Evolutionary conservation across 352 stramenopile genomes (phyloP), one percentile per base, ranked within the genome.

Genomic region (Plasmopara halstedii): DNA sequence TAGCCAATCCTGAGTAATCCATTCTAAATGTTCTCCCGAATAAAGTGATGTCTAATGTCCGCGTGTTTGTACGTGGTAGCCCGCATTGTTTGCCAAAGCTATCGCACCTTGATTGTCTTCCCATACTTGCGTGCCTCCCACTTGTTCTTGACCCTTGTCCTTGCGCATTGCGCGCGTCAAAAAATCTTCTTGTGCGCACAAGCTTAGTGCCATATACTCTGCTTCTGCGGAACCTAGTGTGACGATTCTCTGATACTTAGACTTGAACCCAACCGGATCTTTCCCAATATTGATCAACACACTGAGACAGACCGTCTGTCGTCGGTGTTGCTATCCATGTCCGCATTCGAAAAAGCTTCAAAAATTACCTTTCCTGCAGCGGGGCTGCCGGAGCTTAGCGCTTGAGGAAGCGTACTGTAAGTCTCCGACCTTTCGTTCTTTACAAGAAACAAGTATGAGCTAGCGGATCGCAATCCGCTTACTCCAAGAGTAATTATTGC

Each of bases 231-330:
- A 56, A 21, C 53, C 49, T 8, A 27, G 23, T 27, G 23, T 8
- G 4, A 58, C 48, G 6, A 42, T 58, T 20, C 23, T 27, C 23
- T 27, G 23, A 27, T 9, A 27, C 8, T 59, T 54, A 0, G 33
- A 46, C 33, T 50, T 53, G 39, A 42, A 50, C 18, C 55, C 23
- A 6, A 61, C 35, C 10, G 40, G 14, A 55, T 47, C 34, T 47
- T 27, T 27, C 4, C 23, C 8, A 8, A 27, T 27, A 9, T 8
- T 55, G 6, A 55, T 23, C 34, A 56, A 41, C n/a, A 61, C 17
- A 0, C 53, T 46, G 40, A 20, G 4, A 27, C 23, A 8, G 23
- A 27, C 8, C 23, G 23, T 8, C 23, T 27, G 23, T 27, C 23
- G 23, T 27, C 23, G 23, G 8, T 27, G 23, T 27, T 27, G 23